phyloP scores from a whole-genome alignment of 2,329 filamentous ascomycete genomes.

The Aspergillus awamori region DNA sequence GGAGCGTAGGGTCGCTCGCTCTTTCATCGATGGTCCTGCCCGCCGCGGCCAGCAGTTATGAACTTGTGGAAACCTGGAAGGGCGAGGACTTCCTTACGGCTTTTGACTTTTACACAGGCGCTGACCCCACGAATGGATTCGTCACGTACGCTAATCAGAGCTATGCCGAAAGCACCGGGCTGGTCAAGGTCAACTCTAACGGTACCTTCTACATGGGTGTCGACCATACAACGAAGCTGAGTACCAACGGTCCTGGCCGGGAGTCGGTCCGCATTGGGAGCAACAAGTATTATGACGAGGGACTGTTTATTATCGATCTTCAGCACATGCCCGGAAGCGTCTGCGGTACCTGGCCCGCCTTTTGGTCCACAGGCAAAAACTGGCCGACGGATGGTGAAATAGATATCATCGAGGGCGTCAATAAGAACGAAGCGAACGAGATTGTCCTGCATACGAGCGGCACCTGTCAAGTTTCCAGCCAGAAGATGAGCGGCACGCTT shows the following conservation, averaged over 20 bases:
- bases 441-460: conserved; percentile 55
- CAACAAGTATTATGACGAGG: conserved; percentile 49
- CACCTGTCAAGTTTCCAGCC: conserved; percentile 47
- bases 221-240: conserved; percentile 42
- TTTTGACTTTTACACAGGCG: conserved; percentile 53
- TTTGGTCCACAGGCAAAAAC: conserved; percentile 47
- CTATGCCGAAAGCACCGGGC: conserved; percentile 39
- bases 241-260: conserved; percentile 43
- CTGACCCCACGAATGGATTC: conserved; percentile 55
- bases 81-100: conserved; percentile 53
- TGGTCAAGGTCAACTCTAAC: conserved; percentile 39
- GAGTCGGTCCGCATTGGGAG: conserved; percentile 50
- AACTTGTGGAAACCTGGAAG: conserved; percentile 47
- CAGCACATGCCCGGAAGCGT: conserved; percentile 51
- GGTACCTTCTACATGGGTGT: conserved; percentile 50
- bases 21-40: conserved; percentile 32
- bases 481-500: conserved; percentile 52
- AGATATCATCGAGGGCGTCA: conserved; percentile 58
- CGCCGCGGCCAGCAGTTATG: conserved; percentile 34
- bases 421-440: conserved; percentile 45
- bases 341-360: conserved; percentile 57
- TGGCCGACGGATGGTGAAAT: conserved; percentile 53
- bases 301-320: conserved; percentile 53
- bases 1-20: conserved; percentile 37
- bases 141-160: conserved; percentile 53